Percentiles rank a stretch among this genome's conserved stretches.
Conservation (phyloP, 2,329 filamentous ascomycete species). For the Chrysosporium queenslandicum region DNA sequence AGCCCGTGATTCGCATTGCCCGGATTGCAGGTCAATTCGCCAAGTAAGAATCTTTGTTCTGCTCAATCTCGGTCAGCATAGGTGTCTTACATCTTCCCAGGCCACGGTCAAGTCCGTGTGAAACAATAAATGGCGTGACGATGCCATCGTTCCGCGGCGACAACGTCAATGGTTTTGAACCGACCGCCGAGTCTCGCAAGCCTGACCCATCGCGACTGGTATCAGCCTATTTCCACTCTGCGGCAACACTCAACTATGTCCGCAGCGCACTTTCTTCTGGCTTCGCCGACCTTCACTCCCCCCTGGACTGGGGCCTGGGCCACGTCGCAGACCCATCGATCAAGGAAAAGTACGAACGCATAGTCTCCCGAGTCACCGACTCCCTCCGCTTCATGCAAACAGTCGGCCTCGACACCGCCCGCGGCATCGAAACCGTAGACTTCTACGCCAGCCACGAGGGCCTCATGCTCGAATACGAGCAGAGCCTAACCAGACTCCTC, state of each 20-base stretch:
- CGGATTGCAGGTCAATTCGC: conserved; percentile 97
- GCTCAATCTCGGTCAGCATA: background rate
- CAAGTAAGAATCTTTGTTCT: conserved; percentile 42
- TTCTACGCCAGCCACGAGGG: conserved; percentile 94
- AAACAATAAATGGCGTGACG: conserved; percentile 66
- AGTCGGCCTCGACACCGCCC: conserved; percentile 76
- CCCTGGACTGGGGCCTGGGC: conserved; percentile 87
- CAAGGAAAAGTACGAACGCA: conserved; percentile 74
- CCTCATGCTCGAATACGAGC: conserved; percentile 86
- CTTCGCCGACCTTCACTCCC: conserved; percentile 85
- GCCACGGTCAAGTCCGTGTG: conserved; percentile 78
- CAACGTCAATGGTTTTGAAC: conserved; percentile 77
- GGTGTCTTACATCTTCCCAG: conserved; percentile 15
- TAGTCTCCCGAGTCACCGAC: conserved; percentile 78
- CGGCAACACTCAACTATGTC: conserved; percentile 88
- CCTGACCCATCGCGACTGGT: conserved; percentile 79
- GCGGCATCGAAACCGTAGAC: conserved; percentile 81
- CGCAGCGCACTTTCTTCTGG: conserved; percentile 74
- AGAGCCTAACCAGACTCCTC: conserved; percentile 68
- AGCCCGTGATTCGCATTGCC: conserved; percentile 83
- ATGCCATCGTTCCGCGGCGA: conserved; percentile 90
- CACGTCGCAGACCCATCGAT: conserved; percentile 77
- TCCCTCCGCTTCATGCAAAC: conserved; percentile 90
- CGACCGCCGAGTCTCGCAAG: conserved; percentile 56
- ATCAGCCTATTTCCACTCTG: conserved; percentile 89